Evolutionary conservation across 1,284 basidiomycete species (phyloP).

Genomic region (Leccinum griseonigrum): DNA sequence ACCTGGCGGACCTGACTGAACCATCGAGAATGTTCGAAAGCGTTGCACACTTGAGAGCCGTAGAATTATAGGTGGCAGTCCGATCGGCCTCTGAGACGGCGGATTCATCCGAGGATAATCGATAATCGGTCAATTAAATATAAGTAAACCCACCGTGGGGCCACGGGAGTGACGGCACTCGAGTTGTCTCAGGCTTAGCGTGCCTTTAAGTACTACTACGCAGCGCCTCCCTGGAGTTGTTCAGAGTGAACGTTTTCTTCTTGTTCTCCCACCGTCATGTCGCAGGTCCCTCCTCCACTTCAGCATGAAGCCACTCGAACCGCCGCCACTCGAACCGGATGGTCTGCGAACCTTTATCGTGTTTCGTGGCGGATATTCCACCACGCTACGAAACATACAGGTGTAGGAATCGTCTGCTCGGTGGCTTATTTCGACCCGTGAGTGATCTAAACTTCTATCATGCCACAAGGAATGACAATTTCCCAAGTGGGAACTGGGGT

Average conservation of each 20-base stretch:
- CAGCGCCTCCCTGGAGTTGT: background rate
- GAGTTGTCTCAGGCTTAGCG: background rate
- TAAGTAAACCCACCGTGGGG: background rate
- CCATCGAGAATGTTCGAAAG: too few species aligned
- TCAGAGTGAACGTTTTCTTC: background rate
- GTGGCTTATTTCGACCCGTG: conserved; percentile 58
- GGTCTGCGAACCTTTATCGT: conserved; percentile 20
- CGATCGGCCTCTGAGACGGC: too few species aligned
- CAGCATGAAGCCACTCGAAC: conserved; percentile 8
- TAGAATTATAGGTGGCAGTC: too few species aligned
- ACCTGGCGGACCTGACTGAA: too few species aligned
- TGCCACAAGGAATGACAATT: conserved; percentile 1
- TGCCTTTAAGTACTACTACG: conserved; percentile 2
- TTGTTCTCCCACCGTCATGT: conserved; percentile 14
- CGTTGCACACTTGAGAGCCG: too few species aligned
- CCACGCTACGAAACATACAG: conserved; percentile 45
- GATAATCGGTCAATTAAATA: background rate
- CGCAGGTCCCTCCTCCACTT: background rate
- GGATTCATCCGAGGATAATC: too few species aligned
- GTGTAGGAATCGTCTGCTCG: conserved; percentile 49
- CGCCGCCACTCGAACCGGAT: conserved; percentile 6
- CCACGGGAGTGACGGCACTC: too few species aligned
- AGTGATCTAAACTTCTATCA: conserved; percentile 17
- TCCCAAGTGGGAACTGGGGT: conserved; percentile 54
- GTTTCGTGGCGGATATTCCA: conserved; percentile 30